Conservation (phyloP, 2,329 filamentous ascomycete species). For the Laburnicola sp. region DNA sequence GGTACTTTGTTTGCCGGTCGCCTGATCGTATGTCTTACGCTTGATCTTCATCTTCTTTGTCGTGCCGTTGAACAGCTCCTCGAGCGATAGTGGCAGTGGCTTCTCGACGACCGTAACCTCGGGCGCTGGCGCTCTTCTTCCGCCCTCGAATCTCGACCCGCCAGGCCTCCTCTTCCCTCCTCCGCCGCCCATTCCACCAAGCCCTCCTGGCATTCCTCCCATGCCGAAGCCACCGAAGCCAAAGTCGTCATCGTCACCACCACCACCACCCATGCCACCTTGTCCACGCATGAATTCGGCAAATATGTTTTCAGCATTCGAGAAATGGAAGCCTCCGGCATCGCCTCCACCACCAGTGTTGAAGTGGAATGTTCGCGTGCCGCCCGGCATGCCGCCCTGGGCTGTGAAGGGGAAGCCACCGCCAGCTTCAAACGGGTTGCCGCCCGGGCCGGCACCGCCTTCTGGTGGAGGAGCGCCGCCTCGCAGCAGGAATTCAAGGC, state of each 20-base stretch:
- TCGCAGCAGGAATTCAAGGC: slow-evolving; percentile 86
- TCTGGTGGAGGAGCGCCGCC: slow-evolving; percentile 71
- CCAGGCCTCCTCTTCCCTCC: slow-evolving; percentile 37
- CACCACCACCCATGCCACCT: slow-evolving; percentile 54
- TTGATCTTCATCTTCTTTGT: slow-evolving; percentile 99
- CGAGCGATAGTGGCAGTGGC: slow-evolving; percentile 75
- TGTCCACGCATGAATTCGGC: slow-evolving; percentile 73
- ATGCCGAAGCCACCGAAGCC: slow-evolving; percentile 47
- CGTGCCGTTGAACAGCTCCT: slow-evolving; percentile 83
- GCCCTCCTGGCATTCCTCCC: slow-evolving; percentile 38
- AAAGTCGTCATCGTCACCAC: slow-evolving; percentile 60
- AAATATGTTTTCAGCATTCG: slow-evolving; percentile 82
- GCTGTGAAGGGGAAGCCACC: slow-evolving; percentile 58
- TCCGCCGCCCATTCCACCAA: slow-evolving; percentile 41
- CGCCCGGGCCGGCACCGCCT: slow-evolving; percentile 36
- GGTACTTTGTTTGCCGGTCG: slow-evolving; percentile 77
- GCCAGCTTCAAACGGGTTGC: slow-evolving; percentile 51
- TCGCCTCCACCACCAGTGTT: slow-evolving; percentile 59
- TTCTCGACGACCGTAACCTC: slow-evolving; percentile 92
- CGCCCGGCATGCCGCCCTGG: slow-evolving; percentile 61
- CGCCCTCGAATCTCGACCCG: slow-evolving; percentile 40
- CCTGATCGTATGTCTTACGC: slow-evolving; percentile 84
- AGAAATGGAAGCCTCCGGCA: slow-evolving; percentile 77
- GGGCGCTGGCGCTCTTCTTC: slow-evolving; percentile 62
- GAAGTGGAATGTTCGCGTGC: slow-evolving; percentile 66